Percentiles rank a stretch among this genome's conserved stretches.
Evolutionary conservation across 2,329 filamentous ascomycete genomes (phyloP).

Genomic region (Aspergillus intermedius): DNA sequence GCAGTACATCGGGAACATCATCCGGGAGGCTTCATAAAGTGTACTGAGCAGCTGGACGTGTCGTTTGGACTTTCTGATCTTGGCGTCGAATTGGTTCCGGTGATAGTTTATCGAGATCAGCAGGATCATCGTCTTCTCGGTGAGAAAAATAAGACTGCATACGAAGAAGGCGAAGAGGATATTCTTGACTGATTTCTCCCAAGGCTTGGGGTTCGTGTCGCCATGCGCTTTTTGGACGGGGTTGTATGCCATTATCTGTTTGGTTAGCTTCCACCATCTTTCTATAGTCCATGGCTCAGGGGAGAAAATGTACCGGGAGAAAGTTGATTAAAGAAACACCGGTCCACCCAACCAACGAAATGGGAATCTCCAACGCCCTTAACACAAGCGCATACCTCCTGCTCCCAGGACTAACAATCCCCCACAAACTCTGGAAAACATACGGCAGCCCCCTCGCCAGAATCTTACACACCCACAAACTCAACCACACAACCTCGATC

Average conservation of each 20-base stretch:
- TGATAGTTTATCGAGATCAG: slow-evolving; percentile 64
- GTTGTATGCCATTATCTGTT: slow-evolving; percentile 39
- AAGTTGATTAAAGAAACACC: slow-evolving; percentile 56
- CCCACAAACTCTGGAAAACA: slow-evolving; percentile 55
- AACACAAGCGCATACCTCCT: slow-evolving; percentile 58
- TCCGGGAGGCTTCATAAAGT: slow-evolving; percentile 83
- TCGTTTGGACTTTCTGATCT: slow-evolving; percentile 84
- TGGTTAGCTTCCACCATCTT: background rate
- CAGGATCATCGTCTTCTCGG: slow-evolving; percentile 56
- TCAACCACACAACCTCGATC: slow-evolving; percentile 60
- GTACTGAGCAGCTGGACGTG: slow-evolving; percentile 74
- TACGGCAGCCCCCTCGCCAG: slow-evolving; percentile 53
- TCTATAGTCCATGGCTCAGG: background rate
- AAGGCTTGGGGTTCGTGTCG: slow-evolving; percentile 35
- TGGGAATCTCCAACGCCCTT: slow-evolving; percentile 52
- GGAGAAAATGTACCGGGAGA: slow-evolving; percentile 38
- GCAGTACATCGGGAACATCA: slow-evolving; percentile 88
- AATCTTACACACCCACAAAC: slow-evolving; percentile 57
- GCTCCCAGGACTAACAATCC: slow-evolving; percentile 58
- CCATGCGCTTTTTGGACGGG: slow-evolving; percentile 26
- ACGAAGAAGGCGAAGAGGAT: slow-evolving; percentile 54
- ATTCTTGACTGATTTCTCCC: slow-evolving; percentile 52
- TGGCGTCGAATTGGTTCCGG: slow-evolving; percentile 58
- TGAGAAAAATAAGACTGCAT: slow-evolving; percentile 51
- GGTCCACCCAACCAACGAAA: slow-evolving; percentile 56